Percentiles rank a stretch among this genome's conserved stretches.
These are phyloP conservation scores for Scheffersomyces titani DNA, from an alignment of 1,139 yeast genomes.

Conservation along the genomic window DNA sequence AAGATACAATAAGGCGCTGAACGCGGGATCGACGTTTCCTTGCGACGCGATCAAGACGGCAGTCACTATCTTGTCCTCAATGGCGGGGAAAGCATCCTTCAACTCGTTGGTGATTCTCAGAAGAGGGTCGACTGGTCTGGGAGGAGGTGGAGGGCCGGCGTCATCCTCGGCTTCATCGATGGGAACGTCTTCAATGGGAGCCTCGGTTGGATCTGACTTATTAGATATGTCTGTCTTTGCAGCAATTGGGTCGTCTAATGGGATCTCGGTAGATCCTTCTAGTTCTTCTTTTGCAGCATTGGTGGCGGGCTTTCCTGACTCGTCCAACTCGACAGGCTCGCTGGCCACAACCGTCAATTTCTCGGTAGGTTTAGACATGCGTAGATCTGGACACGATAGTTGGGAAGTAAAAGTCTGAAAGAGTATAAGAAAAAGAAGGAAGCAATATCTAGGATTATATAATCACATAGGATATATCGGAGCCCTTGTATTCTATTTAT, in stretches of 20 bases:
- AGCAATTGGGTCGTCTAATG: conserved; percentile 2
- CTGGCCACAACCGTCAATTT: conserved; percentile 32
- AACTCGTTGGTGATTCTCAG: conserved; percentile 55
- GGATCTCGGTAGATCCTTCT: conserved; percentile 6
- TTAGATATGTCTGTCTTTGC: neutral
- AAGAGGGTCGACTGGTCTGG: conserved; percentile 65
- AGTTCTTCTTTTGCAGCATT: conserved; percentile 4
- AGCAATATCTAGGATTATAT: too few relatives aligned
- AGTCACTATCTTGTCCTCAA: conserved; percentile 68
- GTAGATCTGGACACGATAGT: neutral
- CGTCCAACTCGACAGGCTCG: conserved; percentile 33
- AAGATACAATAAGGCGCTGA: conserved; percentile 78
- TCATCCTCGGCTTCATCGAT: conserved; percentile 14
- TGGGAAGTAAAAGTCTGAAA: neutral
- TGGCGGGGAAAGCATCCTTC: conserved; percentile 78
- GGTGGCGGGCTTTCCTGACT: conserved; percentile 2
- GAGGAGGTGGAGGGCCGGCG: conserved; percentile 70
- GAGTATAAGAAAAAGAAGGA: neutral
- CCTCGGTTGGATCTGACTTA: conserved; percentile 1
- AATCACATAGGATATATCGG: neutral
- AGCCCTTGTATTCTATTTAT: neutral
- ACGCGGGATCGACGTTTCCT: conserved; percentile 81
- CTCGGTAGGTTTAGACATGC: conserved; percentile 2
- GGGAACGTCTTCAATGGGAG: conserved; percentile 14
- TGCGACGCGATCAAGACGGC: conserved; percentile 85